These are phyloP conservation scores for Cladosporium cucumerinum DNA, from an alignment of 2,329 filamentous ascomycete species.

Conservation along the genomic window DNA sequence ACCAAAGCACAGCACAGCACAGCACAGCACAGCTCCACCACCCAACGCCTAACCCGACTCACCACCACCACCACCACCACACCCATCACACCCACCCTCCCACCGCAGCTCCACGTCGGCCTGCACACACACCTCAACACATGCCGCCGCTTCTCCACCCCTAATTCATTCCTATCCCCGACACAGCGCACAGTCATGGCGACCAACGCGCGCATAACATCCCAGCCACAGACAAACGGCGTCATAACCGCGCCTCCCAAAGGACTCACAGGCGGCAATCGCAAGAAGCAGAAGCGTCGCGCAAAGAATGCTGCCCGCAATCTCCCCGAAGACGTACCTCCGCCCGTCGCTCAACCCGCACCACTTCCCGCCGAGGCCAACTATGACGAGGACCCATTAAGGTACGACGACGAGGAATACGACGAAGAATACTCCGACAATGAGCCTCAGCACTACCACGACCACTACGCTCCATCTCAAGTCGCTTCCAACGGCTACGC, in stretches of 20 bases:
- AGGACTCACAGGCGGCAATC: slow-evolving; percentile 58
- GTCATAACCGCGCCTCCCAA: slow-evolving; percentile 35
- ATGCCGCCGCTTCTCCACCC: background rate
- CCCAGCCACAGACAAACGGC: slow-evolving; percentile 36
- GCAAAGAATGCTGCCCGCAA: slow-evolving; percentile 70
- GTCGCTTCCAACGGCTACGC: slow-evolving; percentile 40
- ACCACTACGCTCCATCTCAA: slow-evolving; percentile 33
- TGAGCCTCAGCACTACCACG: slow-evolving; percentile 24
- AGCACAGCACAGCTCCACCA: background rate
- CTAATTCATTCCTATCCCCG: slow-evolving; percentile 11
- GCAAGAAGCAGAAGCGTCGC: slow-evolving; percentile 92
- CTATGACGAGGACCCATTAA: slow-evolving; percentile 16
- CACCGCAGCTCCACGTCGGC: slow-evolving; percentile 3
- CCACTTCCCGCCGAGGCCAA: slow-evolving; percentile 30
- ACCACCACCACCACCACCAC: background rate
- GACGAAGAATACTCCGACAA: slow-evolving; percentile 22
- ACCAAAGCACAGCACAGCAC: background rate
- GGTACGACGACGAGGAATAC: slow-evolving; percentile 25
- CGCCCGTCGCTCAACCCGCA: slow-evolving; percentile 18
- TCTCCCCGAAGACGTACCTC: slow-evolving; percentile 52
- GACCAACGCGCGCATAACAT: slow-evolving; percentile 22
- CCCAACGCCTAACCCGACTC: background rate
- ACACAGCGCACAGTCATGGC: slow-evolving; percentile 30
- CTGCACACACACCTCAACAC: background rate
- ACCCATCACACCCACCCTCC: background rate